Evolutionary conservation across 139 green algal genomes (phyloP), one percentile per base, ranked within the genome.

Genomic region (Mesostigma viride): DNA sequence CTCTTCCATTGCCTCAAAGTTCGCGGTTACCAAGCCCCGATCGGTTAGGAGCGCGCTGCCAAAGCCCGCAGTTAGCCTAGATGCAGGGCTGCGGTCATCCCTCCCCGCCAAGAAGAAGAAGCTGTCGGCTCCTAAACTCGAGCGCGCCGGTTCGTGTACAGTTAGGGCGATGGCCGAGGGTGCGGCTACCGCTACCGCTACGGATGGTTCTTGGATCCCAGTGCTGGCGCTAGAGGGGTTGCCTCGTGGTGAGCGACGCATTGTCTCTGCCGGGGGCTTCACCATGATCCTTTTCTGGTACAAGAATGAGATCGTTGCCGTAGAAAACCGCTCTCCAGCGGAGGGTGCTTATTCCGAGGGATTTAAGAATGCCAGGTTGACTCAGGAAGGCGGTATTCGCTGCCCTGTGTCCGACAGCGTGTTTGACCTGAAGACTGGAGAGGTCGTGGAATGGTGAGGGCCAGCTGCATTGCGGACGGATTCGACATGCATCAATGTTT

Each of bases 211-310:
- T n/a, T 75, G 59, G 60, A 32, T 75, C 20, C 68, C 68, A 0
- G 68, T 71, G n/a, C 68, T 75, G 24, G 36, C 60, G 2, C 27
- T 70, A 20, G 61, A 62, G 20, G 73, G 67, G 0, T 40, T 79
- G 8, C 75, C 75, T 2, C 67, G 78, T 87, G 91, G 92, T 33
- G 73, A 80, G 14, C 79, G 92, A 63, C 92, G 94, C 69, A 84
- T 95, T 72, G 81, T 95, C 24, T 75, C 81, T 5, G 85, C 91
- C 2, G 79, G 88, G 26, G 91, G 85, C 27, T 81, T 83, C 58
- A 71, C 73, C 6, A 81, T 96, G 30, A 73, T 99, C 34, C 47
- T 99, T n/a, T 95, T 99, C 71, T 99, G 92, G 92, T 99, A 97
- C 79, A 79, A 87, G 36, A 95, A 95, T 68, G 51, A 95, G 66